Evolutionary conservation across 2,329 filamentous ascomycete species (phyloP).

Genomic region (Aspergillus sclerotialis): DNA sequence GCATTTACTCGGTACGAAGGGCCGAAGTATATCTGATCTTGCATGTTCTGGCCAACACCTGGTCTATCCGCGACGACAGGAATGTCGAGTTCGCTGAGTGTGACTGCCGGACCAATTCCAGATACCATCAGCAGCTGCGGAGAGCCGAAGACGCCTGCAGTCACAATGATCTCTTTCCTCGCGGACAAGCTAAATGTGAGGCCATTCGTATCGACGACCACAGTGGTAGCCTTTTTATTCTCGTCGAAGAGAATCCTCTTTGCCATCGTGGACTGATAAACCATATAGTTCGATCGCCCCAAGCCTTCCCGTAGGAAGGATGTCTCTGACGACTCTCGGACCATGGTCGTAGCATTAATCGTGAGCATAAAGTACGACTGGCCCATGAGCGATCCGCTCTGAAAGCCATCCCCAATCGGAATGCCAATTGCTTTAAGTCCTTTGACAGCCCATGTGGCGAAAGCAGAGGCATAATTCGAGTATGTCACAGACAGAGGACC

Average conservation of each 20-base stretch:
- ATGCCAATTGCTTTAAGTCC: conserved; percentile 35
- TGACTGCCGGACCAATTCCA: conserved; percentile 36
- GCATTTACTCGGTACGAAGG: conserved; percentile 27
- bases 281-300: conserved; percentile 20
- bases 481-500: conserved; percentile 35
- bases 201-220: conserved; percentile 34
- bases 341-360: conserved; percentile 38
- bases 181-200: conserved; percentile 40
- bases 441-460: conserved; percentile 25
- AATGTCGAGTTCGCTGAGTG: conserved; percentile 9
- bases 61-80: conserved; percentile 8
- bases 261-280: conserved; percentile 36
- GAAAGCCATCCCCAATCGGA: conserved; percentile 24
- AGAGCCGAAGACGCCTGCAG: conserved; percentile 45
- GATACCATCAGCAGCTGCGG: conserved; percentile 46
- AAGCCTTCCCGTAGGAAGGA: conserved; percentile 21
- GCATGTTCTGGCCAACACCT: conserved; percentile 31
- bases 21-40: conserved; percentile 33
- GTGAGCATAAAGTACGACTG: conserved; percentile 36
- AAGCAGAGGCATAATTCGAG: conserved; percentile 27
- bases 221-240: conserved; percentile 33
- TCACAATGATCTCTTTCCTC: conserved; percentile 40
- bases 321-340: conserved; percentile 42
- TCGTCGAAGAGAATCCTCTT: conserved; percentile 44
- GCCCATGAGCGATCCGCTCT: conserved; percentile 34